These are phyloP conservation scores for Acacia pycnantha DNA, from an alignment of 331 rosid species.

Conservation along the genomic window DNA sequence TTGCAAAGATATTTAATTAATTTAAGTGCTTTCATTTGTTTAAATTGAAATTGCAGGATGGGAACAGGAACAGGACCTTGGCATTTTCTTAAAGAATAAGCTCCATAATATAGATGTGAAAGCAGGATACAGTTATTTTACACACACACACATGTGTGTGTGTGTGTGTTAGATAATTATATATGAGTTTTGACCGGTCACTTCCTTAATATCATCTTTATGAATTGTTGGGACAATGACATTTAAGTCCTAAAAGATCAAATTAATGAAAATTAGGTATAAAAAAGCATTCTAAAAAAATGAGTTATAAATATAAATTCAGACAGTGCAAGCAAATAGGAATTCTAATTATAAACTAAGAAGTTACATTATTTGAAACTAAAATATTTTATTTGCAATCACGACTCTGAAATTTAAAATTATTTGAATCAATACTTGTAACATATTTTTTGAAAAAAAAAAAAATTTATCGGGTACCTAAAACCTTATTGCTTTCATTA, in stretches of 20 bases:
- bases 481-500: too few relatives aligned
- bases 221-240: not conserved
- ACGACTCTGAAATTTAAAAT: not conserved
- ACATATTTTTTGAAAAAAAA: not conserved
- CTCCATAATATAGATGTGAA: not conserved
- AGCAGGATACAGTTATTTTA: not conserved
- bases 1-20: not conserved
- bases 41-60: not conserved
- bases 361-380: not conserved
- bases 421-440: not conserved
- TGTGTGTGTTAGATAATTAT: not conserved
- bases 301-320: too few relatives aligned
- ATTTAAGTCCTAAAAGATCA: too few relatives aligned
- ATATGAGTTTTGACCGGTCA: not conserved
- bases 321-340: not conserved
- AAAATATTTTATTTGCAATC: not conserved
- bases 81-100: constrained; percentile 8
- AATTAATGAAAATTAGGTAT: not conserved
- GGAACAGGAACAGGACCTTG: constrained; percentile 10
- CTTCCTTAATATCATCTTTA: not conserved
- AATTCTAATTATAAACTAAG: not conserved
- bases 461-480: not conserved
- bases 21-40: not conserved
- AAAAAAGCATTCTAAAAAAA: too few relatives aligned
- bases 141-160: too few relatives aligned